Evolutionary conservation across 1,139 yeast genomes (phyloP), one percentile per base, ranked within the genome.

Genomic region (Kodamaea anthophila): DNA sequence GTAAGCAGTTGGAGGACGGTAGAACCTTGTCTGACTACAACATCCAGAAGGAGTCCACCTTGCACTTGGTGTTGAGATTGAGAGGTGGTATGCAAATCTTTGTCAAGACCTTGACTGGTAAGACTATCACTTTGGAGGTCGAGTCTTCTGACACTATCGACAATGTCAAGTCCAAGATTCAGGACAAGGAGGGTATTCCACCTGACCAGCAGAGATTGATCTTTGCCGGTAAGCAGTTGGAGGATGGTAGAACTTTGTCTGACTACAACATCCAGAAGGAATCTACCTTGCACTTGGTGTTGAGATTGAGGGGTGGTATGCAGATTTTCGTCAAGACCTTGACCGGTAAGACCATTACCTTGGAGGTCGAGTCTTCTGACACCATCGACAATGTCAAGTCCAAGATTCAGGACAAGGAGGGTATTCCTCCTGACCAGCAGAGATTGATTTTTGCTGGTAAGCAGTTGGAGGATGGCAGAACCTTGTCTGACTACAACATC

Each of bases 221-320:
- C 68, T 84, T 84, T 53, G 94, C 94, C 49, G 94, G 94, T 70
- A 84, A 84, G 75, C 94, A 84, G 71, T 77, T 84, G 59, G 94
- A 84, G 65, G 94, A 84, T 56, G 94, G 93, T 58, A 81, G 94
- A 76, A 84, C 94, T 49, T 72, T 84, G 49, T 79, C 91, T 44
- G 94, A 84, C 74, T 84, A 84, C 86, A 84, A 84, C 84, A 84
- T 84, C 65, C 94, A 84, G 70, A 84, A 84, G 77, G 94, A 84
- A 74, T 83, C 94, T 38, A 83, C 94, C 44, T 66, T 83, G 42
- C 94, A 83, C 65, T 75, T 83, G 68, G 94, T 83, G 41, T 73
- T 83, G 53, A 84, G 94, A 73, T 78, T 84, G 63, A 84, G 94
- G 77, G 94, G 94, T 74, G 93, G 93, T 69, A 22, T 42, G 46